Base-by-base conservation (phyloP, 2,329 filamentous ascomycete species). In the Fusarium sp. region DNA sequence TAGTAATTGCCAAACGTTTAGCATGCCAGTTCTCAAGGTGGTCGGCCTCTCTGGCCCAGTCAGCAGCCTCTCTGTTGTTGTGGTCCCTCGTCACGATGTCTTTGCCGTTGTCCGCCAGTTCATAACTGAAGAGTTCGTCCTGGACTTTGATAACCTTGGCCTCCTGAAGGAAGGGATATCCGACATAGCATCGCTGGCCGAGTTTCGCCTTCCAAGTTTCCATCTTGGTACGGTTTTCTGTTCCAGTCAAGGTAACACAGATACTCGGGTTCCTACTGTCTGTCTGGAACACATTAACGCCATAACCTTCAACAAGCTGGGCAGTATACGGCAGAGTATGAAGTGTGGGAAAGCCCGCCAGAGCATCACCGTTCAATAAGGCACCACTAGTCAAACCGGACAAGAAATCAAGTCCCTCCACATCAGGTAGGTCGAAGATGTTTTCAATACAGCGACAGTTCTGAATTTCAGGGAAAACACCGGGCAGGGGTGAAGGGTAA, bases 181-280 rank as follows among this genome's bases (percentile, higher is more conserved):
- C 94, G 63, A 98, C 92, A 76, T 93, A 93, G 62, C 97, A 94
- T 62, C 90, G 89, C 78, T 95, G 87, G 44, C 94, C 95, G 44
- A 99, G 85, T 75, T 93, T 95, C 49, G 83, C 81, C 77, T 93
- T 93, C 56, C 94, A 94, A 55, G 87, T 82, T 70, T 92, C 89
- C 22, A 90, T 84, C 67, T 87, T 92, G 47, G 91, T 89, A 35
- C 91, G 89, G 59, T 82, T 80, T 67, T 94, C 93, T 1, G 92
- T 88, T 37, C 93, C 90, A 32, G 90, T 85, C 49, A 99, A 83
- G 3, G 93, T 97, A 57, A 98, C 87, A 24, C 98, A 88, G 89
- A 98, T 94, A 79, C 95, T 99, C 79, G 97, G 94, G 75, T 98
- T 98, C 49, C 93, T 90, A 77, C 94, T 97, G 71, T 98, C 96